Percentiles rank a stretch among this genome's conserved stretches.
These are phyloP conservation scores for Bromus sterilis DNA, from an alignment of 176 grass and related monocot species.

Conservation along the genomic window DNA sequence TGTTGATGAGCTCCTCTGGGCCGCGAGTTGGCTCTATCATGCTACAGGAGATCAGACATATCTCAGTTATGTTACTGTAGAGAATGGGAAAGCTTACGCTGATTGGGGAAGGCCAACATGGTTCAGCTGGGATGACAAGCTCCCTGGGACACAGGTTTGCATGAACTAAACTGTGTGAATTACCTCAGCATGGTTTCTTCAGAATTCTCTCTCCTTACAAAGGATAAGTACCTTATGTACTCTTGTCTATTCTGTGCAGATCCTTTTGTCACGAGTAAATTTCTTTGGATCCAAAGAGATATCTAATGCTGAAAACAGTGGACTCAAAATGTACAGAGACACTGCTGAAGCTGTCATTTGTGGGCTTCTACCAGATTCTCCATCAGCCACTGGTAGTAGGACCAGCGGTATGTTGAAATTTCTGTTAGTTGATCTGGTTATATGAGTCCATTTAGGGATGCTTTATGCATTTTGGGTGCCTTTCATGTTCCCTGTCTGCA, in stretches of 20 bases:
- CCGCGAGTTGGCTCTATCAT: slow-evolving; percentile 98
- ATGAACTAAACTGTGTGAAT: not conserved
- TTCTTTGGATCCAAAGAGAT: slow-evolving; percentile 80
- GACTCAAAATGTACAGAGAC: slow-evolving; percentile 70
- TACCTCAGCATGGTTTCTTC: not conserved
- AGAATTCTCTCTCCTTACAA: not conserved
- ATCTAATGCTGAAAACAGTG: slow-evolving; percentile 84
- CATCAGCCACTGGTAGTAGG: slow-evolving; percentile 81
- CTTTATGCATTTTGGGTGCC: not conserved
- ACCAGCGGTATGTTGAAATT: slow-evolving; percentile 52
- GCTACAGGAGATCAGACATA: slow-evolving; percentile 90
- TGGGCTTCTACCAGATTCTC: slow-evolving; percentile 93
- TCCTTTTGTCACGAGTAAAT: slow-evolving; percentile 87
- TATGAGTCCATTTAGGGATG: not conserved
- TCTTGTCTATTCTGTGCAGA: slow-evolving; percentile 41
- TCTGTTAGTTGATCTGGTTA: not conserved
- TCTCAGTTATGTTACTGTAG: slow-evolving; percentile 84
- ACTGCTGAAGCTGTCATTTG: slow-evolving; percentile 92
- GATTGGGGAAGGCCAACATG: slow-evolving; percentile 92
- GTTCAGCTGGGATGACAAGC: slow-evolving; percentile 99
- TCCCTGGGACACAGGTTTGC: slow-evolving; percentile 82
- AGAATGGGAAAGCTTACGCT: slow-evolving; percentile 76
- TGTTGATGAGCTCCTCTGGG: slow-evolving; percentile 89
- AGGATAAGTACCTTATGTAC: not conserved
- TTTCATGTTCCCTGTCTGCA: not conserved